Conservation (phyloP, 208 protist genomes). For the Vickermania spadyakhi region DNA sequence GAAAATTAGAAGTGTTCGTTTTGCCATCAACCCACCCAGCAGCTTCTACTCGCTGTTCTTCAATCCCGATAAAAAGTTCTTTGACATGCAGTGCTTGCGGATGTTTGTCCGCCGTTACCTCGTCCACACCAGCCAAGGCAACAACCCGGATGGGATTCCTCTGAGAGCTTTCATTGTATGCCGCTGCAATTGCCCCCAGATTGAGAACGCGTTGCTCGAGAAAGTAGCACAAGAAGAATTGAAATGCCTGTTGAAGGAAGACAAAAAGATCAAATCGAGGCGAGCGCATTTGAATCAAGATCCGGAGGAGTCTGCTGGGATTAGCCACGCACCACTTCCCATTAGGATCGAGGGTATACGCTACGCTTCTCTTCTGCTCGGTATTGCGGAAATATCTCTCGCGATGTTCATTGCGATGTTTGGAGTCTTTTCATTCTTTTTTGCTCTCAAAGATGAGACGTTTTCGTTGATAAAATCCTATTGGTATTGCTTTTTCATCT, state of each 20-base stretch:
- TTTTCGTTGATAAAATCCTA: conserved; percentile 13
- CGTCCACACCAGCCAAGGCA: conserved; percentile 16
- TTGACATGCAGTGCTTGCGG: conserved; percentile 28
- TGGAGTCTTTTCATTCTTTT: conserved; percentile 12
- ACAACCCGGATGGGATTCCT: conserved; percentile 17
- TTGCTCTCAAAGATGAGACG: conserved; percentile 10
- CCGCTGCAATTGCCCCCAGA: conserved; percentile 12
- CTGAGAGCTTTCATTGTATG: conserved; percentile 17
- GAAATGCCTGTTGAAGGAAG: conserved; percentile 12
- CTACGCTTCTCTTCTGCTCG: neutral
- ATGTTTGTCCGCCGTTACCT: conserved; percentile 33
- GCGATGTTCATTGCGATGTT: conserved; percentile 7
- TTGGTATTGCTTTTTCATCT: conserved; percentile 4
- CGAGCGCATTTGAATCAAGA: conserved; percentile 3
- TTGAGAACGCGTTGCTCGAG: conserved; percentile 16
- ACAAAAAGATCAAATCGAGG: conserved; percentile 12
- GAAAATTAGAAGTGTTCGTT: conserved; percentile 17
- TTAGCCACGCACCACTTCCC: neutral
- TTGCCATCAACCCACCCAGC: conserved; percentile 10
- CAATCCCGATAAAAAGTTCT: conserved; percentile 5
- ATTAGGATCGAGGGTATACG: neutral
- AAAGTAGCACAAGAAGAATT: conserved; percentile 21
- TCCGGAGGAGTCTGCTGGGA: neutral
- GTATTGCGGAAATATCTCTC: neutral
- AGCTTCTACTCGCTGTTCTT: conserved; percentile 15